phyloP scores from a whole-genome alignment of 192 early-diverging fungal genomes.

The Coemansia sp. region DNA sequence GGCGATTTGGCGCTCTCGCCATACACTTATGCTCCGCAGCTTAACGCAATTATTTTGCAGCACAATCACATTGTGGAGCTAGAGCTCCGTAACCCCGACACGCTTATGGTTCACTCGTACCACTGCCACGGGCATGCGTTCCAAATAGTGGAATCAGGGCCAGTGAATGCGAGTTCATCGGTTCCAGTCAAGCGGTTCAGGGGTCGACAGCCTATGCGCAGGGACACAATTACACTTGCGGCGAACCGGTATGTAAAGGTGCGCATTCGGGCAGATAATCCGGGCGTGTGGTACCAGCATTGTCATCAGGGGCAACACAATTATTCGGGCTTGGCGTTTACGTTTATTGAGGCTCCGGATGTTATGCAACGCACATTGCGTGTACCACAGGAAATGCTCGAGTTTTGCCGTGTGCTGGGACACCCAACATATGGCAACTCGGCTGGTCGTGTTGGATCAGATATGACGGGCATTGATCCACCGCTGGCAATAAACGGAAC shows the following conservation, averaged over 20 bases:
- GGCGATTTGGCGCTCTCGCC: constrained; percentile 54
- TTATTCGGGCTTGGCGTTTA: constrained; percentile 56
- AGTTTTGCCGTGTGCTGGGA: constrained; percentile 61
- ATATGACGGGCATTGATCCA: not conserved
- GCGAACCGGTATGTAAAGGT: constrained; percentile 60
- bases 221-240: constrained; percentile 70
- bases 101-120: too few species aligned
- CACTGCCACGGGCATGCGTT: constrained; percentile 39
- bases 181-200: not conserved
- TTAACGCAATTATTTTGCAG: constrained; percentile 58
- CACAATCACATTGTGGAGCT: constrained; percentile 63
- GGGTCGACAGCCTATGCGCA: constrained; percentile 27
- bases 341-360: constrained; percentile 69
- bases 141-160: constrained; percentile 58
- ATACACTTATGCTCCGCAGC: constrained; percentile 63
- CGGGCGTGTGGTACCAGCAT: constrained; percentile 83
- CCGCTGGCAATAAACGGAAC: not conserved
- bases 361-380: constrained; percentile 53
- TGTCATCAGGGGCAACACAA: not conserved
- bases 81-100: too few species aligned
- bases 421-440: constrained; percentile 66
- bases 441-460: constrained; percentile 44
- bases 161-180: constrained; percentile 25
- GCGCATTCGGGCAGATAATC: constrained; percentile 78
- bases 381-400: constrained; percentile 56